Base-by-base conservation (phyloP, 495 filamentous ascomycete species). In the Penicillium herquei region DNA sequence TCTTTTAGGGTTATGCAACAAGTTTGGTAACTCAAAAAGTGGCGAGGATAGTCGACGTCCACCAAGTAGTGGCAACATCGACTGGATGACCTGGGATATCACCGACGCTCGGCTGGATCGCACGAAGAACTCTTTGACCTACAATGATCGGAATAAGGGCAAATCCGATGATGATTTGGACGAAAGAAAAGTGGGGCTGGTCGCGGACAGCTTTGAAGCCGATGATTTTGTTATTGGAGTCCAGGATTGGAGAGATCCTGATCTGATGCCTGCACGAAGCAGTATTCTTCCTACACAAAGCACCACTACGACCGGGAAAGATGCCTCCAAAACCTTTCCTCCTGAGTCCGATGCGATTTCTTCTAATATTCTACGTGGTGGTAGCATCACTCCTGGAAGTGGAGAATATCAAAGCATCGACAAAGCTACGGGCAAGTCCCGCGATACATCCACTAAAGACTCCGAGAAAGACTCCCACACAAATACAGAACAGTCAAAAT, bases 161-260 rank as follows among this genome's bases (percentile, higher is more conserved):
- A 68, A 66, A 40, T 7, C 32, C 3, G 57, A 59, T 12, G 49
- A 49, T 32, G 44, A 37, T 7, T 18, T 65, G 39, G 43, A 46
- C 52, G 32, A 59, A 50, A 60, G 69, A 50, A 60, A 56, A 35
- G 16, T 30, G 39, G 49, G 46, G 8, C 35, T 40, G 21, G 43
- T 30, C 16, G 26, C 62, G 12, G 64, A 63, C 32, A 50, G 52
- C 39, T 66, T 59, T 32, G 68, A 78, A 40, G 78, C 73, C 7
- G 90, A 92, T 70, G 85, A 81, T 50, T 96, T 95, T 68, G 83
- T 90, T n/a, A 96, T 95, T 66, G 91, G 91, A 3, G 86, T 95
- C 11, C 91, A 96, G 57, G 91, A 96, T 61, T 96, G 91, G 91
- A 84, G 91, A 52, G 91, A 96, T 64, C 88, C 90, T 4, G 90